Conservation (phyloP, 768 basidiomycete genomes). For the Arthromyces matolae region DNA sequence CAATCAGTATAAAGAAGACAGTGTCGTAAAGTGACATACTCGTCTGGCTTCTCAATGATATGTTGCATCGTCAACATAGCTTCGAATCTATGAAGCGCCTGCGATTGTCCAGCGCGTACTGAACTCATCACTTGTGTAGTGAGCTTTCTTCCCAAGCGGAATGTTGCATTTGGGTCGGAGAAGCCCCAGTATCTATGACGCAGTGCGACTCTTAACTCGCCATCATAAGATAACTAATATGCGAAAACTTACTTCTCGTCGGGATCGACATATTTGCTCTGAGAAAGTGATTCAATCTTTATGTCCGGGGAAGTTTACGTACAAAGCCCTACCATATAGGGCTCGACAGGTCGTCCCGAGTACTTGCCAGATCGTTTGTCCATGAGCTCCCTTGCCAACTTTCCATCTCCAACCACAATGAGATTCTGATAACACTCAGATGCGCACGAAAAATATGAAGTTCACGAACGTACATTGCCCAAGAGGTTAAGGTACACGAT, state of each 20-base stretch:
- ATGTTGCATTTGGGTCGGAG: constrained; percentile 6
- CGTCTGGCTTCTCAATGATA: constrained; percentile 3
- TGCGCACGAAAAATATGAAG: background rate
- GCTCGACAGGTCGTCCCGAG: constrained; percentile 7
- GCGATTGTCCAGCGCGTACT: constrained; percentile 2
- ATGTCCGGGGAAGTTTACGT: background rate
- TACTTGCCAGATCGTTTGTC: constrained; percentile 8
- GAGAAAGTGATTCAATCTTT: background rate
- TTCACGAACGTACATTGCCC: constrained; percentile 1
- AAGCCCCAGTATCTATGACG: constrained; percentile 3
- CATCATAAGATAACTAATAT: too few species aligned
- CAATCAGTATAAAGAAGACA: too few species aligned
- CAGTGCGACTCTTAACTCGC: too few species aligned
- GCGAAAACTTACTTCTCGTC: constrained; percentile 4
- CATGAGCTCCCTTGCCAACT: constrained; percentile 5
- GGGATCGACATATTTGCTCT: constrained; percentile 8
- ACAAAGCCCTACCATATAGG: constrained; percentile 1
- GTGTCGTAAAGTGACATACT: background rate
- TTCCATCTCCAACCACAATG: constrained; percentile 4
- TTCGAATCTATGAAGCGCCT: constrained; percentile 7
- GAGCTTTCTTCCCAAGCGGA: constrained; percentile 7
- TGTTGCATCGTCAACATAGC: constrained; percentile 7
- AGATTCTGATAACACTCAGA: background rate
- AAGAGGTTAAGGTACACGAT: constrained; percentile 2
- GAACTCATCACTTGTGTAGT: constrained; percentile 6